A percentile compares a stretch with the other conserved stretches of the same genome.
phyloP scores from a whole-genome alignment of 108 stramenopile species.

The Asterionellopsis glacialis region DNA sequence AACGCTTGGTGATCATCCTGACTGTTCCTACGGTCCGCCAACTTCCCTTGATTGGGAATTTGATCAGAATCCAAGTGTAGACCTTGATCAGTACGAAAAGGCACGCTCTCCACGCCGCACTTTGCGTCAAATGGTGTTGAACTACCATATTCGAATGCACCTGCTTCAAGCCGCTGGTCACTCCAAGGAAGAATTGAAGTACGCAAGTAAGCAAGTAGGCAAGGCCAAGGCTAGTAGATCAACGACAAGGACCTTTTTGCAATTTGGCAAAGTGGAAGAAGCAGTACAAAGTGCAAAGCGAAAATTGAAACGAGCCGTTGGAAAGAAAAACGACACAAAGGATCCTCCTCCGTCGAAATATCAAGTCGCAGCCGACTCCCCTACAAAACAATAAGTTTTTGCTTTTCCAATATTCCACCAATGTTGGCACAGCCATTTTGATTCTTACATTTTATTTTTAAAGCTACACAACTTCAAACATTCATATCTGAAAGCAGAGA shows the following conservation, averaged over 20 bases:
- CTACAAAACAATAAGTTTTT: too few relatives aligned
- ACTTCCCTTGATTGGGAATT: conserved; percentile 64
- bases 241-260: conserved; percentile 26
- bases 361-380: too few relatives aligned
- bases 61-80: conserved; percentile 23
- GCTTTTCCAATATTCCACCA: too few relatives aligned
- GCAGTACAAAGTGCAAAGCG: neutral
- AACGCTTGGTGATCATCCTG: conserved; percentile 62
- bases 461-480: too few relatives aligned
- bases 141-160: conserved; percentile 41
- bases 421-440: too few relatives aligned
- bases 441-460: too few relatives aligned
- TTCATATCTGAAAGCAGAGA: too few relatives aligned
- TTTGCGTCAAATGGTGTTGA: conserved; percentile 36
- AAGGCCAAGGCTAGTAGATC: conserved; percentile 23
- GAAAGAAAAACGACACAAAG: neutral
- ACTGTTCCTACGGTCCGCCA: conserved; percentile 50
- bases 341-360: too few relatives aligned
- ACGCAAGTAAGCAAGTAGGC: conserved; percentile 23
- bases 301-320: neutral
- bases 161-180: conserved; percentile 27
- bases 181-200: conserved; percentile 34
- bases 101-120: conserved; percentile 28
- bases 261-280: conserved; percentile 9
- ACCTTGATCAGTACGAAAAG: conserved; percentile 52